phyloP scores from a whole-genome alignment of 1,284 basidiomycete genomes.

The Cerrena zonata region DNA sequence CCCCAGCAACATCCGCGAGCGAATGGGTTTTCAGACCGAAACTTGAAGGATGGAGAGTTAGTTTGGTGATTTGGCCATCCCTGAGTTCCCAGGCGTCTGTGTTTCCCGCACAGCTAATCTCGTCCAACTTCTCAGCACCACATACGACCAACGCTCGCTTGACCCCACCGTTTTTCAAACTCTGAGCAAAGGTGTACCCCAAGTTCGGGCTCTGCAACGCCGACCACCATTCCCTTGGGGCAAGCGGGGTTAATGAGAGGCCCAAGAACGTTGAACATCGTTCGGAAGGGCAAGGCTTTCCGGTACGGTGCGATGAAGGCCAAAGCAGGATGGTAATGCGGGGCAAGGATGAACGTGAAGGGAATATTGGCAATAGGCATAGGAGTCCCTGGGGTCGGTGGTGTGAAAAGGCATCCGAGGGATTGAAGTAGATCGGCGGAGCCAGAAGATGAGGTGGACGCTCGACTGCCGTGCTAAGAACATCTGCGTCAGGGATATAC shows the following conservation, averaged over 20 bases:
- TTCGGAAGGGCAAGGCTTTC: conserved; percentile 86
- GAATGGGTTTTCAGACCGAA: conserved; percentile 75
- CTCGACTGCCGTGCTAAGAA: conserved; percentile 82
- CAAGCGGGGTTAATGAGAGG: conserved; percentile 90
- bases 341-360: conserved; percentile 91
- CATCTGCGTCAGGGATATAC: not conserved
- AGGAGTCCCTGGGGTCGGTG: conserved; percentile 54
- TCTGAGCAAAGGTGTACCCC: conserved; percentile 80
- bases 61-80: conserved; percentile 49
- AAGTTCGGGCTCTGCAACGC: conserved; percentile 82
- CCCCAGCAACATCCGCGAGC: conserved; percentile 65
- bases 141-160: conserved; percentile 88
- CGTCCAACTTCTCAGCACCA: conserved; percentile 87
- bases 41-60: conserved; percentile 47
- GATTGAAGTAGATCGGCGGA: conserved; percentile 89
- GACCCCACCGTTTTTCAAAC: conserved; percentile 65
- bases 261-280: conserved; percentile 94
- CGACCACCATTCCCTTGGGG: conserved; percentile 84
- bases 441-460: conserved; percentile 91
- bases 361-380: conserved; percentile 57
- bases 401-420: conserved; percentile 76
- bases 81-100: conserved; percentile 70
- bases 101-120: conserved; percentile 90
- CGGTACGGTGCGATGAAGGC: conserved; percentile 83
- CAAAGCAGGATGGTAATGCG: conserved; percentile 87